Evolutionary conservation across 306 rosid species (phyloP), one percentile per base, ranked within the genome.

Genomic region (Casuarina cunninghamiana): DNA sequence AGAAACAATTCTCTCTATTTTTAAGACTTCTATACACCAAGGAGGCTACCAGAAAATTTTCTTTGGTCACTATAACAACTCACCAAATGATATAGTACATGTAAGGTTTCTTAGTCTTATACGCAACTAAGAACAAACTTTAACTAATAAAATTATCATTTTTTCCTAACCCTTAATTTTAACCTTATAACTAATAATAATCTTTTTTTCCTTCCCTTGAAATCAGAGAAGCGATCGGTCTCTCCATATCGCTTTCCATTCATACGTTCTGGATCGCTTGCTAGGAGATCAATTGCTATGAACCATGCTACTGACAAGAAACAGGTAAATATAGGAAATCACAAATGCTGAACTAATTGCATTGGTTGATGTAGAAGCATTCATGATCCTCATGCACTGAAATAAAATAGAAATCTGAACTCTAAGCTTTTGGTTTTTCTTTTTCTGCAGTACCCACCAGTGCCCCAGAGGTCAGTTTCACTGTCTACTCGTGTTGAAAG

Each of bases 401-500:
- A 8, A 7, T 1, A 26, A 58, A 58, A 58, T 17, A 58, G 9
- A 9, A 3, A 26, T 19, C 32, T 1, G 32, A 26, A 26, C 32
- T 1, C 32, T 26, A 26, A 26, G 32, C 0, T 26, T 26, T 26
- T 26, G 32, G 32, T 26, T 32, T 58, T 62, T 13, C 37, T 42
- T 69, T 19, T 35, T 62, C 60, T 70, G 44, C 85, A 84, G 85
- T 75, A 77, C 46, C 76, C 66, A 10, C 49, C 54, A 11, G 80
- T 62, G 45, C 83, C 83, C 43, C 62, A 43, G 55, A 78, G 85
- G 71, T 49, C 85, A 32, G 75, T 69, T 62, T 84, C 88, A 16
- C 21, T 81, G 75, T 38, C 53, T 68, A 50, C 62, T 75, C 35
- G 16, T 45, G 44, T 2, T 0, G 85, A 81, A 41, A 48, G 73